Evolutionary conservation across 176 grass and related monocot genomes (phyloP).

Genomic region (Aegilops tauschii): DNA sequence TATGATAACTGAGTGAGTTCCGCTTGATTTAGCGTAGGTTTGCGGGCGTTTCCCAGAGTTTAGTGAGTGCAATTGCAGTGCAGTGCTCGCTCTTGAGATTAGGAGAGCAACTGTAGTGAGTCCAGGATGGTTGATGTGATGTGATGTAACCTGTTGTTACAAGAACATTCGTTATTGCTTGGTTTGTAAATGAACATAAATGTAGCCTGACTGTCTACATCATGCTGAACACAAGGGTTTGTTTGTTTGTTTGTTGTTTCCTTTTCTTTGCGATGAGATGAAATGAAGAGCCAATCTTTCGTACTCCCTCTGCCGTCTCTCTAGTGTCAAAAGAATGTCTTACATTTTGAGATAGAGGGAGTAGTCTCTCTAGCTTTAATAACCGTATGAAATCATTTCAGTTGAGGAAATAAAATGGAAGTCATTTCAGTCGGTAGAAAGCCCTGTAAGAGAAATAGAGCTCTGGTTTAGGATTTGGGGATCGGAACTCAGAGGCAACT

Average conservation of each 20-base stretch:
- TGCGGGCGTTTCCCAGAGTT: background rate
- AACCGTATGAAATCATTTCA: background rate
- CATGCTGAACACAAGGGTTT: background rate
- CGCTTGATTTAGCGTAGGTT: background rate
- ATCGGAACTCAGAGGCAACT: background rate
- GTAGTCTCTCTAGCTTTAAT: background rate
- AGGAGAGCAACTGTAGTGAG: background rate
- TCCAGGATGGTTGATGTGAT: background rate
- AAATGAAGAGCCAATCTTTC: background rate
- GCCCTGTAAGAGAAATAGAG: no score
- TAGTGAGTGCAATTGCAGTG: background rate
- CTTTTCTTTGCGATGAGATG: background rate
- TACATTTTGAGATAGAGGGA: no score
- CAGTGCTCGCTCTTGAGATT: constrained; percentile 7
- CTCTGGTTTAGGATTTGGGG: background rate
- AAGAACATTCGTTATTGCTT: background rate
- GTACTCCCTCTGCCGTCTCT: accelerated
- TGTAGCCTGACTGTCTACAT: background rate
- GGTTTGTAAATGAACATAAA: background rate
- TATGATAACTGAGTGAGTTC: background rate
- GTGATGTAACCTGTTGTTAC: background rate
- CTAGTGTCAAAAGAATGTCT: background rate
- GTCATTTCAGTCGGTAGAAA: background rate
- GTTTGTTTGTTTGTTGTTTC: background rate
- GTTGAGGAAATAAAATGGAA: background rate